Evolutionary conservation across 139 green algal genomes (phyloP), one percentile per base, ranked within the genome.

Genomic region (Deuterostichococcus epilithicus): DNA sequence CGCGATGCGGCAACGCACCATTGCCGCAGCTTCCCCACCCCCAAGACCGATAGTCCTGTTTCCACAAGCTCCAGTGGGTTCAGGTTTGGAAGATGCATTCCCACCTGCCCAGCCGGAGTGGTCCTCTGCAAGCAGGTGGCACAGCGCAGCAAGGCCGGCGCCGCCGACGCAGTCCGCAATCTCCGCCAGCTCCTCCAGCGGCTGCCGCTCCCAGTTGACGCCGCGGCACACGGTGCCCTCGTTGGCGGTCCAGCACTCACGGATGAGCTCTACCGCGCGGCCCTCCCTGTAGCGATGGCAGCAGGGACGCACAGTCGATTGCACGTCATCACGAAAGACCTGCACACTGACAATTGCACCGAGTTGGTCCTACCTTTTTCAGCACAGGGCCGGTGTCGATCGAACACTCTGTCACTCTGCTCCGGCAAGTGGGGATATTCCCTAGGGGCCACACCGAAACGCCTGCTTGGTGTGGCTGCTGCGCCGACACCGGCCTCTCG

Each of bases 101-200:
- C 33, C 73, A 88, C 90, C 91, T 78, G 73, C 52, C 83, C 80
- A 91, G 39, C 88, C 87, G 36, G 52, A 75, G 70, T 89, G 85
- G 76, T 97, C 92, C 76, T 95, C 80, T 1, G 88, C 90, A 37
- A 97, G 80, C 70, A 95, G 82, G 37, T 86, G 82, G 68, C 85
- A 91, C 63, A 97, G 84, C 0, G 83, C 87, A 2, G 91, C 88
- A 35, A 97, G 81, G 13, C 86, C 85, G 8, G 80, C 52, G 10
- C 85, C 83, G 0, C 92, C 90, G 13, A 97, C 76, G 81, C 93
- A 97, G 71, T 81, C 52, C 30, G 77, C 84, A 38, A 97, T 90
- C 6, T 87, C 78, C 39, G 82, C 70, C 77, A 97, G 80, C 25
- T 93, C 80, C 8, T 85, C 70, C 42, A 95, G 77, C 18, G 28